phyloP scores from a whole-genome alignment of 352 stramenopile genomes.

The Hyaloperonospora brassicae region DNA sequence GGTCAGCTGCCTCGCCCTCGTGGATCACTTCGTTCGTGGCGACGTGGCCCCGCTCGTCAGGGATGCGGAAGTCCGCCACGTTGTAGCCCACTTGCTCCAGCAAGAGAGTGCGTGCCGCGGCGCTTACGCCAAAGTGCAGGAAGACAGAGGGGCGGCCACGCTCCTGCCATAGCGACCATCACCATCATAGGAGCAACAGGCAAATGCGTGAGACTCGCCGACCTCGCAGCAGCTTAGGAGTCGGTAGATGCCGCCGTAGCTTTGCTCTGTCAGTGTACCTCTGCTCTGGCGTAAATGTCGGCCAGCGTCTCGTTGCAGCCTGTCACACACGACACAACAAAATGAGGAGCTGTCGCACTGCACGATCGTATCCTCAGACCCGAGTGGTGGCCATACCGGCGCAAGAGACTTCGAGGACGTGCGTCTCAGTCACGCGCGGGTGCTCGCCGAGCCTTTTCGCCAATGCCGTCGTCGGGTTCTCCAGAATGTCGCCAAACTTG shows the following conservation, averaged over 20 bases:
- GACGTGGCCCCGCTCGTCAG: slow-evolving; percentile 64
- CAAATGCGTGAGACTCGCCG: background rate
- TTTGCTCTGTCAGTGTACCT: slow-evolving; percentile 10
- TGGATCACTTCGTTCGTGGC: slow-evolving; percentile 47
- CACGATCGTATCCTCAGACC: background rate
- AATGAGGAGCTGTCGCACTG: background rate
- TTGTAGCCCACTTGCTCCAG: slow-evolving; percentile 77
- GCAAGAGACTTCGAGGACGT: slow-evolving; percentile 67
- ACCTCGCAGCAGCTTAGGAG: too few species aligned
- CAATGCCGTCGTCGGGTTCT: slow-evolving; percentile 72
- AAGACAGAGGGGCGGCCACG: slow-evolving; percentile 47
- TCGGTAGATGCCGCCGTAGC: too few species aligned
- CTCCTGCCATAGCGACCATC: slow-evolving; percentile 22
- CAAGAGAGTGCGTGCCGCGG: slow-evolving; percentile 34
- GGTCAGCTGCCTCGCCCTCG: slow-evolving; percentile 32
- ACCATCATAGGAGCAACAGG: background rate
- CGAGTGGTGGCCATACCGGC: slow-evolving; percentile 26
- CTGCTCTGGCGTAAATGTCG: slow-evolving; percentile 22
- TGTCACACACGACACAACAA: slow-evolving; percentile 10
- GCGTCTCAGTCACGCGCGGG: slow-evolving; percentile 51
- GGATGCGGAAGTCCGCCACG: slow-evolving; percentile 70
- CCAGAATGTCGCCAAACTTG: slow-evolving; percentile 74
- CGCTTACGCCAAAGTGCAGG: slow-evolving; percentile 64
- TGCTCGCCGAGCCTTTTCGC: slow-evolving; percentile 45
- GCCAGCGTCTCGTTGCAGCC: slow-evolving; percentile 24